A percentile compares a stretch with the other conserved stretches of the same genome.
phyloP scores from a whole-genome alignment of 1,284 basidiomycete species.

The Pseudozyma pruni region DNA sequence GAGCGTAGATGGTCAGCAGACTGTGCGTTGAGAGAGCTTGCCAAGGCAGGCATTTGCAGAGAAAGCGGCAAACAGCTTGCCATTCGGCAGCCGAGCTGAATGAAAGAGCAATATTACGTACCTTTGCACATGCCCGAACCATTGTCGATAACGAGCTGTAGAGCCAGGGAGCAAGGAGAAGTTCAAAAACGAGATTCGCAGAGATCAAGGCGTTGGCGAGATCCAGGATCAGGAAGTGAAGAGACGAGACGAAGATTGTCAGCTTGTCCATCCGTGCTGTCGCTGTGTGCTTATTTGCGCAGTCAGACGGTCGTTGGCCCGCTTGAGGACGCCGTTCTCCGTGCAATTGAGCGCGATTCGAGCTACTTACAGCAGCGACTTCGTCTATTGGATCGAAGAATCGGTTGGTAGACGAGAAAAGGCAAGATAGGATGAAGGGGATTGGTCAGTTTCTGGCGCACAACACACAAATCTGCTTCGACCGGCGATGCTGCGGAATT shows the following conservation, averaged over 20 bases:
- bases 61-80: not conserved
- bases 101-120: constrained; percentile 21
- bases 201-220: not conserved
- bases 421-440: not conserved
- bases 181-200: constrained; percentile 3
- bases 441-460: constrained; percentile 9
- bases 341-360: not conserved
- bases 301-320: not conserved
- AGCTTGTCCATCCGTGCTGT: not conserved
- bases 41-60: too few species aligned
- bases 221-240: not conserved
- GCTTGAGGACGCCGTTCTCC: not conserved
- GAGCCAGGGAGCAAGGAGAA: not conserved
- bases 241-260: constrained; percentile 7
- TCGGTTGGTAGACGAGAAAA: not conserved
- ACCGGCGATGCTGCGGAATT: not conserved
- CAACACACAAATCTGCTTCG: not conserved
- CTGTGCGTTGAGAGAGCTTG: too few species aligned
- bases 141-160: constrained; percentile 68
- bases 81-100: not conserved
- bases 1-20: constrained; percentile 3
- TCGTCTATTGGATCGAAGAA: constrained; percentile 52
- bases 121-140: constrained; percentile 68
- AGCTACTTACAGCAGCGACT: constrained; percentile 65
- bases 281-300: not conserved